A percentile compares a stretch with the other conserved stretches of the same genome.
phyloP scores from a whole-genome alignment of 2,329 filamentous ascomycete genomes.

The Davidsoniella eucalypti region DNA sequence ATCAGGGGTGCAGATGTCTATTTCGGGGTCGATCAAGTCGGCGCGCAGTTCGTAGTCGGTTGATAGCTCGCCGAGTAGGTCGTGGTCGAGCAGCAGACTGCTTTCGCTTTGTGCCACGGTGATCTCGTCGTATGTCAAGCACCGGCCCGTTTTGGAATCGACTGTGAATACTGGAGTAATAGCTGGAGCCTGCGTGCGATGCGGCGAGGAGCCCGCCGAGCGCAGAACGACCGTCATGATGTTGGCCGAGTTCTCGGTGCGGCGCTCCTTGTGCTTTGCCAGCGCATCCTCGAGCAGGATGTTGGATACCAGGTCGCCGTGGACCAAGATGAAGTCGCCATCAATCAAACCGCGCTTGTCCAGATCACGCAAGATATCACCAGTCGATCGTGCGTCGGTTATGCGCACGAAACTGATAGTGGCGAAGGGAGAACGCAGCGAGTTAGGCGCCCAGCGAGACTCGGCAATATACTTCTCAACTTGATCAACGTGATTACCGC shows the following conservation, averaged over 20 bases:
- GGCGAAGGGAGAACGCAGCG: conserved; percentile 49
- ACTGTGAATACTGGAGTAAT: conserved; percentile 74
- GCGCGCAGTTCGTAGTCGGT: conserved; percentile 65
- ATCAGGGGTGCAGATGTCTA: conserved; percentile 95
- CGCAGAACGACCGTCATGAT: conserved; percentile 95
- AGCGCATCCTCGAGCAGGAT: conserved; percentile 67
- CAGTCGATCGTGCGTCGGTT: conserved; percentile 64
- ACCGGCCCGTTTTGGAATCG: conserved; percentile 62
- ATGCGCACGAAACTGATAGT: conserved; percentile 74
- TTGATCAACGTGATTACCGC: conserved; percentile 69
- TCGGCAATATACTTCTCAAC: conserved; percentile 72
- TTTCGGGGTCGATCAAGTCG: conserved; percentile 83
- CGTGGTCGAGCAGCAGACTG: conserved; percentile 57
- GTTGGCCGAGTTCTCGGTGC: conserved; percentile 73
- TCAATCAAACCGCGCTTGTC: conserved; percentile 73
- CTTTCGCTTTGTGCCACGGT: conserved; percentile 48
- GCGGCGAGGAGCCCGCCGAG: conserved; percentile 51
- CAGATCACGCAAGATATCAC: conserved; percentile 87
- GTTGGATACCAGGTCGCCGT: conserved; percentile 85
- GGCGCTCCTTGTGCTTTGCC: conserved; percentile 61
- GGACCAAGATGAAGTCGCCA: conserved; percentile 82
- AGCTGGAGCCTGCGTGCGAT: conserved; percentile 61
- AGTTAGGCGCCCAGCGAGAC: conserved; percentile 52
- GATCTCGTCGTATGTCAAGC: conserved; percentile 89
- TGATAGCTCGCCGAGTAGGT: conserved; percentile 54